Evolutionary conservation across 164 flowering plant species (phyloP), one percentile per base, ranked within the genome.

Genomic region (Chimonanthus salicifolius): DNA sequence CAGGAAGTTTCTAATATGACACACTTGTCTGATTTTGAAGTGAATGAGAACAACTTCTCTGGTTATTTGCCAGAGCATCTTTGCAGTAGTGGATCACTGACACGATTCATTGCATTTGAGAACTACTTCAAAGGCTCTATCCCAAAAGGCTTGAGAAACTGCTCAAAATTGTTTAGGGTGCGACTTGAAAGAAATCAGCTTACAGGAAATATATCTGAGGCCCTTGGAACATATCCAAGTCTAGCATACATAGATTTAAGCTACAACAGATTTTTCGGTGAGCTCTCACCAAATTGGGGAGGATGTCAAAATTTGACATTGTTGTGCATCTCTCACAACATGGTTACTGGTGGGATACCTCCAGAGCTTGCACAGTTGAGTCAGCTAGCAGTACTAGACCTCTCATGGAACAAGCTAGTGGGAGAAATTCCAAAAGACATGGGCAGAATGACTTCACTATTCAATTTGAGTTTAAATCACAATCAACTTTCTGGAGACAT

Each of bases 131-230:
- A 51, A 2, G 73, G 73, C 6, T 9, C 73, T 21, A 54, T 71
- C 47, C 51, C 65, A 33, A 43, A 15, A 45, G 47, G 73, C 43
- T 16, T 71, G 64, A 60, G 49, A 16, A 58, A 71, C 21, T 71
- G 73, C 48, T 33, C 18, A 16, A 71, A 45, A 7, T 71, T 71
- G 47, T 9, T 6, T 13, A 43, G 64, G 45, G 73, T 89, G 10
- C 78, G 91, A 18, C 73, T 91, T 7, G 91, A 86, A 68, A 72
- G 75, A 50, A 89, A 89, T 77, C 74, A 71, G 2, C 82, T 91
- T 67, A 78, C 74, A 2, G 89, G 89, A 48, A 70, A 79, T 68
- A 70, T 84, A 63, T 74, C 83, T 0, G 70, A 80, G 7, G 79
- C 80, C 45, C 83, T 84, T 67, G 86, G 86, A n/a, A 74, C 64